These are phyloP conservation scores for Backusella liffmaniae DNA, from an alignment of 192 early-diverging fungal species.

Conservation along the genomic window DNA sequence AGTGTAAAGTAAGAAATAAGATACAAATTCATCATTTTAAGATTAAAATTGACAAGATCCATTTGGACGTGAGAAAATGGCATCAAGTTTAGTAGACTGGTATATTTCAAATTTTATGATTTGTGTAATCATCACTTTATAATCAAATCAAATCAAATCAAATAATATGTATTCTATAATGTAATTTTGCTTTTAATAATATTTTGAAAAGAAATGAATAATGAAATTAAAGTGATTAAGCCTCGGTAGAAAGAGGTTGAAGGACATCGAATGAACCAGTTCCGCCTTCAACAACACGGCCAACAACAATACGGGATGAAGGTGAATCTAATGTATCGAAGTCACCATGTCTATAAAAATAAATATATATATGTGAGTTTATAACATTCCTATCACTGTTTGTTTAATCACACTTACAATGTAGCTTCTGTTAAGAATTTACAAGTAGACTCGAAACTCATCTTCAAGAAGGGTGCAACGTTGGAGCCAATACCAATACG, in stretches of 20 bases:
- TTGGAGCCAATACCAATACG: constrained; percentile 91
- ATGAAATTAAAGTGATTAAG: constrained; percentile 6
- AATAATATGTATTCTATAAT: neutral
- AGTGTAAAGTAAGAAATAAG: too few species aligned
- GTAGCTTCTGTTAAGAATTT: constrained; percentile 92
- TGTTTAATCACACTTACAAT: constrained; percentile 37
- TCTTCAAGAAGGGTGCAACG: constrained; percentile 93
- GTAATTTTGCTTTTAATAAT: neutral
- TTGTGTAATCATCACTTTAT: neutral
- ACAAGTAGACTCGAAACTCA: constrained; percentile 98
- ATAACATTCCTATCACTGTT: too few species aligned
- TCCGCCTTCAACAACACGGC: constrained; percentile 88
- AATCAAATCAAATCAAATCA: neutral
- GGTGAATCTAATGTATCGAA: constrained; percentile 86
- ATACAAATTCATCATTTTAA: too few species aligned
- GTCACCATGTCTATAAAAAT: constrained; percentile 66
- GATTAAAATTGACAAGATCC: too few species aligned
- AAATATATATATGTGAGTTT: constrained; percentile 9
- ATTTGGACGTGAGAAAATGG: too few species aligned
- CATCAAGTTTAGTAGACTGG: neutral
- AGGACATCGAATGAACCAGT: constrained; percentile 94
- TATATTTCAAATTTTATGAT: neutral
- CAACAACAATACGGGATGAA: constrained; percentile 92
- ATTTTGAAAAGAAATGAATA: neutral
- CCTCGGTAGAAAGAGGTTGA: constrained; percentile 41